Base-by-base conservation (phyloP, 257 asterid species). In the Leptodermis oblonga region DNA sequence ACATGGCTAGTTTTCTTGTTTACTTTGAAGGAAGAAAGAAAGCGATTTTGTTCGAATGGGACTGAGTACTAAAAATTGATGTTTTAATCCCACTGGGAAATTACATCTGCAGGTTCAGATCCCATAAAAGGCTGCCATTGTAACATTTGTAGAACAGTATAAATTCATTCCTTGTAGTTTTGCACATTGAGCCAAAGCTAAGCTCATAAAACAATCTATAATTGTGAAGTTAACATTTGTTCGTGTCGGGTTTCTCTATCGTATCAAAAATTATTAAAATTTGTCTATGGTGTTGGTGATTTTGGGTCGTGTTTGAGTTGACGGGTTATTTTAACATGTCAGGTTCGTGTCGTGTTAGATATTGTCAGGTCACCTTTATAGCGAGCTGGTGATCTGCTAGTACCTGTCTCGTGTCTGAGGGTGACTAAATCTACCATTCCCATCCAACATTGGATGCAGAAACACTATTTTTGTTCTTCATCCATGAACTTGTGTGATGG, bases 361-460 rank as follows among this genome's bases (percentile, higher is more conserved):
- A n/a, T n/a, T n/a, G n/a, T n/a, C n/a, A 45, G 3, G 71, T 77
- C 82, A 77, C 78, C 51, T 65, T 79, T 79, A 71, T 83, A 70
- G 83, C 73, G 67, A 69, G 81, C 53, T 74, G 76, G 81, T 73
- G 46, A 28, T 54, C 37, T 26, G 34, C 17, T 39, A 49, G 72
- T 75, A 74, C 72, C 77, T 68, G 56, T 28, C 78, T 82, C 11
- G 82, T 84, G 70, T 81, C 85, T 68, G 82, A 75, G 77, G 83
- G 73, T 73, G 82, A 77, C 82, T 31, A 84, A 3, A 72, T 60
- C 59, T 62, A 23, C n/a, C 28, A 49, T 49, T 70, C 77, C 82
- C 78, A 70, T 48, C 22, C 18, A 45, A 22, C 52, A n/a, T 65
- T 64, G 46, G 51, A 69, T 55, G 70, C 36, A 22, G 43, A 74